Evolutionary conservation across 495 filamentous ascomycete species (phyloP), one percentile per base, ranked within the genome.

Genomic region (Hypoxylon perforatum): DNA sequence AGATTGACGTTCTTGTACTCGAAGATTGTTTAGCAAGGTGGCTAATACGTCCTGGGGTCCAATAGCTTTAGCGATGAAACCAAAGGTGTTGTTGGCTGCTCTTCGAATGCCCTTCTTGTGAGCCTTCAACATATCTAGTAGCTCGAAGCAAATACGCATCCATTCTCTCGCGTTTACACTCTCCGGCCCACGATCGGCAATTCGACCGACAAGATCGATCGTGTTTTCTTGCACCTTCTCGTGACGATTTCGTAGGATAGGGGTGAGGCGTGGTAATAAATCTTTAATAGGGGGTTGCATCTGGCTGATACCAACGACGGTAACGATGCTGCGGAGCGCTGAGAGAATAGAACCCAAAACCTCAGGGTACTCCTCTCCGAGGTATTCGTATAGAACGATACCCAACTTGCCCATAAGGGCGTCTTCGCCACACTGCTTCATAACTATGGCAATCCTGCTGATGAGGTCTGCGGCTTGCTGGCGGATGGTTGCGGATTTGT

Each of bases 161-260:
- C 96, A 98, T 77, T 99, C 96, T 73, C 95, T 88, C 14, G 96
- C 94, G 72, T 96, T 96, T 71, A 99, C 96, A 52, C 88, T 92
- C 73, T 98, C 94, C 8, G 96, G 92, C 11, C 95, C 96, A 67
- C 96, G 91, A 76, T 99, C 96, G 39, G 96, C 96, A 69, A 98
- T 98, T 83, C 96, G 95, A 65, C 96, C 96, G 44, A 99, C 95
- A 4, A 99, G 84, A 74, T 99, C 96, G 71, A 99, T 98, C n/a
- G 95, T 97, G 78, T 99, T 99, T 69, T 99, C 96, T 76, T 99
- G 96, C 39, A 99, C 96, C 78, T 99, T 99, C 76, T 99, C 96
- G 82, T 99, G 96, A 47, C 96, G 91, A 79, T 99, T 99, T 55
- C 96, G 92, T 46, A 99, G 84, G 72, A 99, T 99, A 14, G 95